phyloP scores from a whole-genome alignment of 768 basidiomycete species.

The Amanita thiersii region DNA sequence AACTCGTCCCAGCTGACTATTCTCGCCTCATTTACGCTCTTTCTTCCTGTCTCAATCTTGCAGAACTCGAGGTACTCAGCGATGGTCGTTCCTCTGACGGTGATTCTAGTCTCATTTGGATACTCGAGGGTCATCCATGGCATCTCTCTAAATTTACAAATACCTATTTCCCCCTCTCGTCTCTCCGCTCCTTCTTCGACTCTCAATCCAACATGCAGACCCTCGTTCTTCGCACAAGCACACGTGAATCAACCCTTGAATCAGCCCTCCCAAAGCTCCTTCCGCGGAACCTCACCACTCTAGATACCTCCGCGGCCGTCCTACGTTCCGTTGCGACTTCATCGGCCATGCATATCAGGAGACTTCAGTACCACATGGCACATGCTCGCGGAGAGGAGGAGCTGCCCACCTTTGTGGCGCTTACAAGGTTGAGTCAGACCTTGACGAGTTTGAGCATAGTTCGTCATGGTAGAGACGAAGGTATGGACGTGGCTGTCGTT shows the following conservation, averaged over 20 bases:
- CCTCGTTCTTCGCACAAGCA: conserved; percentile 4
- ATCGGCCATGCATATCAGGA: conserved; percentile 11
- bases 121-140: conserved; percentile 16
- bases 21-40: conserved; percentile 13
- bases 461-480: conserved; percentile 9
- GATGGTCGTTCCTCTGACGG: conserved; percentile 9
- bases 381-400: conserved; percentile 14
- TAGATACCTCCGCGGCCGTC: conserved; percentile 13
- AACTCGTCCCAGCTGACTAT: conserved; percentile 14
- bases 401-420: conserved; percentile 14
- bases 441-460: conserved; percentile 15
- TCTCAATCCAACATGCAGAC: conserved; percentile 10
- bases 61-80: conserved; percentile 12
- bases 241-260: conserved; percentile 8
- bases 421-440: conserved; percentile 10
- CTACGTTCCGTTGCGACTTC: conserved; percentile 12
- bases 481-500: conserved; percentile 15
- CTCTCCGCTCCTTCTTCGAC: conserved; percentile 13
- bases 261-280: conserved; percentile 10
- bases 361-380: conserved; percentile 13
- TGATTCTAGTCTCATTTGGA: conserved; percentile 13
- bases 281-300: conserved; percentile 10
- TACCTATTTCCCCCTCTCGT: conserved; percentile 14
- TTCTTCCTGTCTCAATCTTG: conserved; percentile 11
- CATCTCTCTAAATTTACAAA: conserved; percentile 15